Base-by-base conservation (phyloP, 345 rosid species). In the Eucalyptus pauciflora region DNA sequence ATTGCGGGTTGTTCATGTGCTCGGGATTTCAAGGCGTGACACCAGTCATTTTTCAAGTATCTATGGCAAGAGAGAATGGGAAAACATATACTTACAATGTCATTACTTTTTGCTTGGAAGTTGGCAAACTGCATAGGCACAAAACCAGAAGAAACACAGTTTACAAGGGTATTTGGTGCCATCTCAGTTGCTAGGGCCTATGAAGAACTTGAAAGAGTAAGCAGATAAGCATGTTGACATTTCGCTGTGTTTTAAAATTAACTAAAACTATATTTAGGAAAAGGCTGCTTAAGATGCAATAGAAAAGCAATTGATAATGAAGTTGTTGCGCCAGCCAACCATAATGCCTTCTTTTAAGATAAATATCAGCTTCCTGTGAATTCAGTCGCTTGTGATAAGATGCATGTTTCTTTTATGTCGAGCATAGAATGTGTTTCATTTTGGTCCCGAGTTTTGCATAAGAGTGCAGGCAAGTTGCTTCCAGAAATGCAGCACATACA, bases 111-210 rank as follows among this genome's bases (percentile, higher is more conserved):
- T 12, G 94, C 93, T 86, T 94, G 89, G 92, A 90, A 96, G 14
- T 91, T 92, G 2, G 97, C 96, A 87, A 97, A 95, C 86, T 93
- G 94, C 37, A 99, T 97, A 25, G 99, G 99, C 11, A 98, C 96
- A 90, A 96, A 95, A 86, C 99, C 99, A 1, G 99, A 97, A 43
- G 98, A 98, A 87, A 98, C 88, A 10, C 95, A 93, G 86, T 97
- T 97, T 51, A 96, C 99, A 52, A 97, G 98, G 51, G 94, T 95
- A 88, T 95, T 88, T 0, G 99, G 98, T 8, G 94, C 95, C 99
- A 97, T 37, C 37, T 37, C 3, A 3, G 93, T 92, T 96, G 99
- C 99, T 79, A 98, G 98, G 37, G 97, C 99, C 99, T 97, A 89
- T 25, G 58, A 87, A n/a, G 64, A 51, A 43, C 56, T 88, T 76